These are phyloP conservation scores for Apiospora kogelbergensis DNA, from an alignment of 2,329 filamentous ascomycete genomes.

Conservation along the genomic window DNA sequence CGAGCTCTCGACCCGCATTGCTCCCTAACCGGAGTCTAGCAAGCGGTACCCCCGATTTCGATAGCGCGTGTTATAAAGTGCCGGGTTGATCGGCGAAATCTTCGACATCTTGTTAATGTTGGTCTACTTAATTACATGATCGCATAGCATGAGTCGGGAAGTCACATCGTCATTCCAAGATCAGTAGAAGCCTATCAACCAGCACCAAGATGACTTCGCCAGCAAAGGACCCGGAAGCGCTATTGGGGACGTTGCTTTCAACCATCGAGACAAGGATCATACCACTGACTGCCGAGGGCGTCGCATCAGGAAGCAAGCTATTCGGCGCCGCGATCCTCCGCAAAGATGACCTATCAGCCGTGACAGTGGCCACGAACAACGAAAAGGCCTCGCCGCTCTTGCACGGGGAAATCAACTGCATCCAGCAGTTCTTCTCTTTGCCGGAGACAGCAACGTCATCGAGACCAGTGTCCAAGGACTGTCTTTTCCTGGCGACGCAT, in stretches of 20 bases:
- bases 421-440: conserved; percentile 53
- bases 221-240: conserved; percentile 26
- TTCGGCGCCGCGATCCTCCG: conserved; percentile 57
- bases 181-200: background rate
- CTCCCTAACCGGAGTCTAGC: background rate
- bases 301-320: conserved; percentile 53
- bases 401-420: conserved; percentile 62
- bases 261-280: conserved; percentile 48
- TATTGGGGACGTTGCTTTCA: conserved; percentile 41
- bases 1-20: background rate
- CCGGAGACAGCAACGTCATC: conserved; percentile 29
- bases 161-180: background rate
- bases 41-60: background rate
- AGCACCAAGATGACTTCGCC: conserved; percentile 14
- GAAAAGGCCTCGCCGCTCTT: conserved; percentile 54
- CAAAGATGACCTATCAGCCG: conserved; percentile 37
- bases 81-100: background rate
- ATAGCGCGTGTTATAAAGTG: background rate
- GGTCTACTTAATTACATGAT: too few species aligned
- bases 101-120: background rate
- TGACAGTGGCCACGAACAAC: conserved; percentile 56
- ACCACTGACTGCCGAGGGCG: conserved; percentile 49
- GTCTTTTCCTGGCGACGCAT: conserved; percentile 59
- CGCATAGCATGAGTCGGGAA: too few species aligned
- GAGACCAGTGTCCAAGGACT: conserved; percentile 44